Evolutionary conservation across 257 asterid species (phyloP).

Genomic region (Lycium barbarum): DNA sequence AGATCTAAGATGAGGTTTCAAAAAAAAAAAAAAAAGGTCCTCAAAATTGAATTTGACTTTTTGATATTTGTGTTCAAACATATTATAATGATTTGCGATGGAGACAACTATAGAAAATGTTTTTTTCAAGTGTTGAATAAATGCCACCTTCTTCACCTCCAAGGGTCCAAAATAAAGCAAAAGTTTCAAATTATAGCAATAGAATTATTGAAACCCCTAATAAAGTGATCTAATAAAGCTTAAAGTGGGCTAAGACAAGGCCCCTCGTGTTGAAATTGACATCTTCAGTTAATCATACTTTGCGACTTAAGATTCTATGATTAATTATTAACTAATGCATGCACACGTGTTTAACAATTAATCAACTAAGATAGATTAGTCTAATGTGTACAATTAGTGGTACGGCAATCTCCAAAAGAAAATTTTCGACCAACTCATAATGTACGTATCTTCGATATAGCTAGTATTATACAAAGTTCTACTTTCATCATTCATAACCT

Average conservation of each 20-base stretch:
- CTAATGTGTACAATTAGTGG: no score
- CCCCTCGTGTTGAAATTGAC: conserved; percentile 27
- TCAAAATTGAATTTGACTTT: conserved; percentile 45
- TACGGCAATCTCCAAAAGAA: no score
- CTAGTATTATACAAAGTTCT: neutral
- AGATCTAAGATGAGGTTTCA: conserved; percentile 23
- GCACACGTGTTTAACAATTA: conserved; percentile 15
- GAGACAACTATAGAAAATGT: conserved; percentile 19
- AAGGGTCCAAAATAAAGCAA: conserved; percentile 37
- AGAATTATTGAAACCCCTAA: conserved; percentile 10
- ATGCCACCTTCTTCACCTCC: conserved; percentile 34
- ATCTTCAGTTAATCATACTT: conserved; percentile 18
- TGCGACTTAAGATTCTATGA: neutral
- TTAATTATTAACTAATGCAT: neutral
- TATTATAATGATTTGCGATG: conserved; percentile 40
- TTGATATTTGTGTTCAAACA: conserved; percentile 44
- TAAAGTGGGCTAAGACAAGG: conserved; percentile 28
- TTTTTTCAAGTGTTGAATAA: conserved; percentile 28
- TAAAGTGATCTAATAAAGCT: conserved; percentile 33
- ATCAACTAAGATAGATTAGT: neutral
- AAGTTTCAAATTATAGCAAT: conserved; percentile 31
- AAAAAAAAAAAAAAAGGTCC: conserved; percentile 24
- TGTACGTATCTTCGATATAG: neutral
- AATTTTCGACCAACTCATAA: neutral
- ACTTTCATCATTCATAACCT: no score